Percentiles rank a stretch among this genome's conserved stretches.
Conservation (phyloP, 345 rosid species). For the Brassica incana region DNA sequence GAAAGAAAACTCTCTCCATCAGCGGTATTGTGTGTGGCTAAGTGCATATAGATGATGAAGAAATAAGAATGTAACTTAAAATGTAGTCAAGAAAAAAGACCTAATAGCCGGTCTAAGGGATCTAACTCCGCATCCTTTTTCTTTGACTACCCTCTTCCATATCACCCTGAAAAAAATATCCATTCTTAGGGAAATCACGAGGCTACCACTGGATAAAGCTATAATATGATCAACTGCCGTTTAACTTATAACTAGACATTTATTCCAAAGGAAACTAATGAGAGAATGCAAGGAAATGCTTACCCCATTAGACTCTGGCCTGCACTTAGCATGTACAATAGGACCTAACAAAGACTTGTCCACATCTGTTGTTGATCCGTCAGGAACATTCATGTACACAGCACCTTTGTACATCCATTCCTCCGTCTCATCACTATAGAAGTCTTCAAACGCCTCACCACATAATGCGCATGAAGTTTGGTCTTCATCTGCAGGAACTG, state of each 20-base stretch:
- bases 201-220: constrained; percentile 4
- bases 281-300: constrained; percentile 9
- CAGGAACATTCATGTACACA: constrained; percentile 87
- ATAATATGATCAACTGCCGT: too few relatives aligned
- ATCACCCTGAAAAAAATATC: constrained; percentile 55
- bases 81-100: constrained; percentile 37
- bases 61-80: constrained; percentile 33
- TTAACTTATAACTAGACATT: neutral
- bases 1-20: constrained; percentile 30
- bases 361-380: constrained; percentile 54
- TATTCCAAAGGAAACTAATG: constrained; percentile 13
- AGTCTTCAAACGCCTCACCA: constrained; percentile 96
- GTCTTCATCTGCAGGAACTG: constrained; percentile 98
- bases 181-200: constrained; percentile 1
- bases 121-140: constrained; percentile 67
- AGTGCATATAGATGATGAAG: constrained; percentile 31
- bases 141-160: constrained; percentile 75
- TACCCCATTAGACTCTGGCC: constrained; percentile 74
- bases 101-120: constrained; percentile 40
- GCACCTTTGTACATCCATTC: constrained; percentile 99
- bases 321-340: constrained; percentile 98
- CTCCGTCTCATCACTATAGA: constrained; percentile 94
- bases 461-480: constrained; percentile 90
- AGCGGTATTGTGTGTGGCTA: constrained; percentile 21
- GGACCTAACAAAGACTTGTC: constrained; percentile 90